Percentiles rank a stretch among this genome's conserved stretches.
These are phyloP conservation scores for Boletus smithii DNA, from an alignment of 1,284 basidiomycete species.

Conservation along the genomic window DNA sequence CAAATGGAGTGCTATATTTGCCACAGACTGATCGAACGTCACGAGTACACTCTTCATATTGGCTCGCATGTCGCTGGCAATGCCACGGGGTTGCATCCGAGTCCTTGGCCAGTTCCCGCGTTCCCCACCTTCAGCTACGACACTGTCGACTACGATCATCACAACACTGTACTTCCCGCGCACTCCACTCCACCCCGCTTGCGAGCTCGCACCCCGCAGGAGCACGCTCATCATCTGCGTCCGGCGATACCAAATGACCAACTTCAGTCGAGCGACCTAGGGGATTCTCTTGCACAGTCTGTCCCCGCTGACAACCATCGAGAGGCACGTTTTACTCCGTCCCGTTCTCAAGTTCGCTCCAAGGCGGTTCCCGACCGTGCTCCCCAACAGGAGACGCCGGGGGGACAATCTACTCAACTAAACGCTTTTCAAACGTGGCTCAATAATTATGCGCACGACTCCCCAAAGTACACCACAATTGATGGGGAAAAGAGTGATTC, in stretches of 20 bases:
- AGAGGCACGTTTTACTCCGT: no score
- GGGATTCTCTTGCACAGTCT: background rate
- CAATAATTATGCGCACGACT: background rate
- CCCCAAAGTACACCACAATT: constrained; percentile 19
- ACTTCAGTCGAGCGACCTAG: background rate
- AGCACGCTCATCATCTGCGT: background rate
- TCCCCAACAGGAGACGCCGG: background rate
- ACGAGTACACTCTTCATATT: constrained; percentile 18
- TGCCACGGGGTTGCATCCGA: background rate
- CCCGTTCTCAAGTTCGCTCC: background rate
- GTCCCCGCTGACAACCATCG: background rate
- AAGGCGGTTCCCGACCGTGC: background rate
- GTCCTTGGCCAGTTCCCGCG: background rate
- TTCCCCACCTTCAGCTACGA: constrained; percentile 3
- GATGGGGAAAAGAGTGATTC: constrained; percentile 15
- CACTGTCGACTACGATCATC: background rate
- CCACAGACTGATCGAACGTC: constrained; percentile 2
- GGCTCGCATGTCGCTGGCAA: constrained; percentile 6
- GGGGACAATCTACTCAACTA: background rate
- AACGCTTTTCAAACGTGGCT: constrained; percentile 22
- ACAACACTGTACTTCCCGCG: background rate
- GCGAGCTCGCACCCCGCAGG: background rate
- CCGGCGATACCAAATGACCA: constrained; percentile 1
- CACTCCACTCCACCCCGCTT: background rate
- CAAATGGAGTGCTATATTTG: constrained; percentile 20